Evolutionary conservation across 2,329 filamentous ascomycete genomes (phyloP), one percentile per base, ranked within the genome.

Genomic region (Fusarium paranaense): DNA sequence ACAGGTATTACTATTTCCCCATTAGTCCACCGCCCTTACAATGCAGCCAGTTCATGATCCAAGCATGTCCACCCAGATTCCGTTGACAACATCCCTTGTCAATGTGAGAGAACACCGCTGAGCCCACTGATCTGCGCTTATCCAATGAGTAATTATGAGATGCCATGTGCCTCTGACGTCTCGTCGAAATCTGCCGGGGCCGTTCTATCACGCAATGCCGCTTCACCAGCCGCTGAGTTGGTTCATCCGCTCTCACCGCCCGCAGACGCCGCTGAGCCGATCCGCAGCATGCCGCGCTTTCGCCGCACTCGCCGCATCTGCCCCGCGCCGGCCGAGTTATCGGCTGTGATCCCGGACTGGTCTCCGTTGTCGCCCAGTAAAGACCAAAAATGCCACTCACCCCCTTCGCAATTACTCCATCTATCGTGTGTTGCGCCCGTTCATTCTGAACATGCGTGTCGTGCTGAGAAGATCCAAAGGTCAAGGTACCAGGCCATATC

Each of bases 131-230:
- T 66, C 66, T 64, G 65, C 32, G 25, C 27, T 45, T 33, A 33
- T 67, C 50, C 66, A 67, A 66, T 57, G 30, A 20, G 33, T 37
- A 62, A 75, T 64, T 64, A 30, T 42, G 35, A 62, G 59, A 64
- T 59, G 32, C 57, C 60, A 57, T 70, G 60, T 67, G 72, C 61
- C 50, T 64, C 72, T 66, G 58, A 54, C 47, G 33, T 73, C 57
- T 67, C 72, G 68, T 33, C 61, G 38, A 42, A 66, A 74, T 25
- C 60, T 61, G 54, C 65, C 68, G 37, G 61, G 75, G 74, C 69
- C 47, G 73, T 67, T 62, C 63, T 60, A 78, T 77, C 76, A 76
- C 76, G 75, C 76, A 78, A 78, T 78, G 65, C 69, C 66, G 58
- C 62, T 67, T 62, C 60, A 60, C 68, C 65, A 69, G 50, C 65